Conservation (phyloP, 2,329 filamentous ascomycete species). For the Neocucurbitaria cava region DNA sequence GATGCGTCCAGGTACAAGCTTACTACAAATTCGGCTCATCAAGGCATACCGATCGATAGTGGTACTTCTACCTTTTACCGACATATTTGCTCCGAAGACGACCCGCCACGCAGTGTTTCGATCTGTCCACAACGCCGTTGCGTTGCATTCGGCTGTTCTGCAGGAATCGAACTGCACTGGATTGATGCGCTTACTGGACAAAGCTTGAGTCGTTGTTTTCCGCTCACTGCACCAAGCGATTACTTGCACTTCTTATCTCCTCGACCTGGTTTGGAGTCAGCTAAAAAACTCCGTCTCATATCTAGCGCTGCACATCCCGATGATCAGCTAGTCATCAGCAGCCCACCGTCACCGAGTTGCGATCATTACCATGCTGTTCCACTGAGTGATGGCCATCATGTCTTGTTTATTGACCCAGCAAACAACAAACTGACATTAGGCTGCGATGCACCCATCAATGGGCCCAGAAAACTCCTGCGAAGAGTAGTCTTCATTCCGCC, state of each 20-base stretch:
- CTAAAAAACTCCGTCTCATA: constrained; percentile 67
- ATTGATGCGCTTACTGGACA: constrained; percentile 58
- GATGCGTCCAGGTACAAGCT: not conserved
- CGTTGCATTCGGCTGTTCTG: constrained; percentile 69
- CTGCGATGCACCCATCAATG: constrained; percentile 64
- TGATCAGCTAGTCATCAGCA: constrained; percentile 34
- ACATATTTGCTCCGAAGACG: constrained; percentile 65
- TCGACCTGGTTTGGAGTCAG: constrained; percentile 59
- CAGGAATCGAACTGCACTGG: constrained; percentile 70
- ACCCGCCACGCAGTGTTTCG: constrained; percentile 69
- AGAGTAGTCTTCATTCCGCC: constrained; percentile 64
- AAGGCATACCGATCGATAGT: constrained; percentile 36
- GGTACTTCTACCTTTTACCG: constrained; percentile 53
- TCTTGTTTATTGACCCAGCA: constrained; percentile 69
- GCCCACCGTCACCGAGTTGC: constrained; percentile 32
- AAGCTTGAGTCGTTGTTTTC: constrained; percentile 63
- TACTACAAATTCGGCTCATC: not conserved
- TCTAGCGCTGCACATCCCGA: constrained; percentile 63
- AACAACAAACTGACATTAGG: constrained; percentile 66
- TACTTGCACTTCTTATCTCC: constrained; percentile 67
- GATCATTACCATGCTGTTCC: constrained; percentile 71
- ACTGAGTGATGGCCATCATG: constrained; percentile 69
- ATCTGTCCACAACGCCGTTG: constrained; percentile 70
- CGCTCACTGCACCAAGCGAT: constrained; percentile 61
- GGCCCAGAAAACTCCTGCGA: constrained; percentile 63